Evolutionary conservation across 495 filamentous ascomycete species (phyloP).

Genomic region (Aspergillus avenaceus): DNA sequence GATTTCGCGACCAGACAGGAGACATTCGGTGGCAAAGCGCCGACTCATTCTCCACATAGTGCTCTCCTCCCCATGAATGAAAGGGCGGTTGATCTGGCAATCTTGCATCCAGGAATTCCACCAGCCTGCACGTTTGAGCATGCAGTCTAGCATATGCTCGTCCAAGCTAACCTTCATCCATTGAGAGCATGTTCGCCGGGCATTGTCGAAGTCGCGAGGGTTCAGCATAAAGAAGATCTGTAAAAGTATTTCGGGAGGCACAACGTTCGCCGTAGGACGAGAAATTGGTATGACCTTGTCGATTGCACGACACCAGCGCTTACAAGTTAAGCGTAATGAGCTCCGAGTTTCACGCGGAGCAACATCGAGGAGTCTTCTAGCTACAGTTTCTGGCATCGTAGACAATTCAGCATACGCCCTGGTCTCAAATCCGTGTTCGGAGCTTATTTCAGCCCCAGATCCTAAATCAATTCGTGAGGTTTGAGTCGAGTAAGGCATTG

Average conservation of each 20-base stretch:
- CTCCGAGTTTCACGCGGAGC: conserved; percentile 2
- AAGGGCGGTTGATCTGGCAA: conserved; percentile 19
- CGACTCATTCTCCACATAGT: conserved; percentile 56
- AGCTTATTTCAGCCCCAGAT: background rate
- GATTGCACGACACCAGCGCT: conserved; percentile 10
- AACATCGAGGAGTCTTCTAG: conserved; percentile 4
- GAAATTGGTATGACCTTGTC: conserved; percentile 1
- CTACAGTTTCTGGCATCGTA: conserved; percentile 6
- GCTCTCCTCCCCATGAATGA: conserved; percentile 24
- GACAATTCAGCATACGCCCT: no score
- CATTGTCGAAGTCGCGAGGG: conserved; percentile 62
- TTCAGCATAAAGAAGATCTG: conserved; percentile 52
- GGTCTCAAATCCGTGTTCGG: no score
- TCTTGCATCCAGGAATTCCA: conserved; percentile 44
- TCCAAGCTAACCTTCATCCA: conserved; percentile 67
- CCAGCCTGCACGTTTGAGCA: conserved; percentile 59
- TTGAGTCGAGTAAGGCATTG: no score
- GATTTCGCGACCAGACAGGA: conserved; percentile 46
- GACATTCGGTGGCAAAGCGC: conserved; percentile 57
- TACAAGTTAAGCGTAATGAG: conserved; percentile 14
- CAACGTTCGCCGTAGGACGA: conserved; percentile 28
- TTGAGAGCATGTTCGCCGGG: conserved; percentile 58
- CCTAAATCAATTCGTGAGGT: background rate
- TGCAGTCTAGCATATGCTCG: conserved; percentile 42
- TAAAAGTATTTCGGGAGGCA: conserved; percentile 61